Evolutionary conservation across 345 rosid genomes (phyloP).

Genomic region (Aquilaria malaccensis): DNA sequence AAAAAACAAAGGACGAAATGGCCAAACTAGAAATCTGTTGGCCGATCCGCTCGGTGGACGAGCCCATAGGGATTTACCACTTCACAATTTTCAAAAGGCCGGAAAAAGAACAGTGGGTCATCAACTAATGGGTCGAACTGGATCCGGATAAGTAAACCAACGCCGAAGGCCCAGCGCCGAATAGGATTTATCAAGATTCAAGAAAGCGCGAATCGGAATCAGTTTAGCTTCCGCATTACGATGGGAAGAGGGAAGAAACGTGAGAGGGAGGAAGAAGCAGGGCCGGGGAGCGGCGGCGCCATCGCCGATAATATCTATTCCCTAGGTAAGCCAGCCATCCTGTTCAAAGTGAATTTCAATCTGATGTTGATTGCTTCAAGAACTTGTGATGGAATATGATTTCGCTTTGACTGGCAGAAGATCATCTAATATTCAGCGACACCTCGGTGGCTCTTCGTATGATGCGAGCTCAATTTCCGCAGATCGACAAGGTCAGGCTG

Average conservation of each 20-base stretch:
- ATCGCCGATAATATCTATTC: not conserved
- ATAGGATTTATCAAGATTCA: too few relatives aligned
- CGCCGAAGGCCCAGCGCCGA: too few relatives aligned
- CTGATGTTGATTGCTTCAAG: not conserved
- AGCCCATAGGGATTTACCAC: too few relatives aligned
- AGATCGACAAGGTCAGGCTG: conserved; percentile 48
- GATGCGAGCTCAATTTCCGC: conserved; percentile 94
- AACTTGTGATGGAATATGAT: not conserved
- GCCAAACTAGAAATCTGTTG: too few relatives aligned
- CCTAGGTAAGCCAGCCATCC: not conserved
- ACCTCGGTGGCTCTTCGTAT: conserved; percentile 77
- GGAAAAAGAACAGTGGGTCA: too few relatives aligned
- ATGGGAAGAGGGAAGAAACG: conserved; percentile 20
- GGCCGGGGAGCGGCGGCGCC: conserved; percentile 18
- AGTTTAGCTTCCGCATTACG: too few relatives aligned
- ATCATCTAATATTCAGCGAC: conserved; percentile 70
- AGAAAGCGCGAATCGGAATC: too few relatives aligned
- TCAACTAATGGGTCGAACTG: too few relatives aligned
- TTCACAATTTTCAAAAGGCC: too few relatives aligned
- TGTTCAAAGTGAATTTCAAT: not conserved
- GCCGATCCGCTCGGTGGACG: too few relatives aligned
- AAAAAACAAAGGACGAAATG: too few relatives aligned
- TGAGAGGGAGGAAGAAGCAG: conserved; percentile 8
- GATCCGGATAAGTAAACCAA: too few relatives aligned
- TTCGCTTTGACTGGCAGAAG: conserved; percentile 33